Base-by-base conservation (phyloP, 2,329 filamentous ascomycete genomes). In the Penicillium rolfsii region DNA sequence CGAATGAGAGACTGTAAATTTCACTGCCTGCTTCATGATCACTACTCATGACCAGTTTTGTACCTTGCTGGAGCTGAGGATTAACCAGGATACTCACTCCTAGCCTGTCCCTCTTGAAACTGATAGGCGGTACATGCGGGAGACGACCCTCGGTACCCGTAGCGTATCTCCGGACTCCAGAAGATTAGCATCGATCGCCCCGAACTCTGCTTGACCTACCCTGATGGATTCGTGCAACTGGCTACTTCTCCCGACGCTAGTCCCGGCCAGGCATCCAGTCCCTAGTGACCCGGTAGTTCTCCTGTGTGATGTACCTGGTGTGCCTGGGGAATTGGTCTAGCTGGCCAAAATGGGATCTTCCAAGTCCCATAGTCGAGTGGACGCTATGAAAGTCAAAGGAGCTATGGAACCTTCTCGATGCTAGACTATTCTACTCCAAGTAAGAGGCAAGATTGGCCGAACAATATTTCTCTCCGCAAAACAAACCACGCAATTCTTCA, bases 321-420 rank as follows among this genome's bases (percentile, higher is more conserved):
- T 54, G 36, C 52, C 36, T 43, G 52, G 26, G 52, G 24, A 30
- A 24, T 48, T 48, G 26, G 45, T 48, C 22, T 12, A 45, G 41
- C 22, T 24, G 4, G 3, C 12, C 9, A 30, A 16, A 14, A 48
- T 28, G 24, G 53, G 28, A 36, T 43, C 33, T 35, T 16, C 28
- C 30, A 26, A 2, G 41, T 22, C 36, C 57, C 22, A 52, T 38
- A 45, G 46, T 46, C 46, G 24, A 60, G 59, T 49, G 24, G 24
- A 43, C n/a, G 52, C 35, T 41, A 16, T 49, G 30, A 61, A 53
- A 53, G 35, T 41, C 50, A 53, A 53, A 41, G 16, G 30, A 22
- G 55, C 60, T 57, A 64, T 67, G 36, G 61, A 68, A 68, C 22
- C 38, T 67, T 64, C 63, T 62, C 59, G 57, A 61, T 24, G 35